Base-by-base conservation (phyloP, 2,329 filamentous ascomycete genomes). In the Ophioceras dolichostomum region DNA sequence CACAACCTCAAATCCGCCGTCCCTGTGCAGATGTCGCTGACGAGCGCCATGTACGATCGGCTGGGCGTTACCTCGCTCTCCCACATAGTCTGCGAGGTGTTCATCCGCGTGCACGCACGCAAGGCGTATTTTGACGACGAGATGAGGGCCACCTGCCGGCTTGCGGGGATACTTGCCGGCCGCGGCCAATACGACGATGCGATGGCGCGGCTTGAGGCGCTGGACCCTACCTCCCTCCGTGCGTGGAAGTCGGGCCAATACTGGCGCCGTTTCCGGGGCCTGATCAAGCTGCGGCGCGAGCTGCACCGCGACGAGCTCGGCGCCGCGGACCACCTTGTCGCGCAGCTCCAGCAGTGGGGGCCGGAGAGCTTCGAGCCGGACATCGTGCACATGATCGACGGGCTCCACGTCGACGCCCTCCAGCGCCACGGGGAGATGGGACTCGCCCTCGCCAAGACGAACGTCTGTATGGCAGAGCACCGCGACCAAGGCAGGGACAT, bases 21-120 rank as follows among this genome's bases (percentile, higher is more conserved):
- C 46, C 84, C 84, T 1, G 71, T 79, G 1, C 79, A 88, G 45
- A 69, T 87, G 19, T 32, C 29, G 3, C 67, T 94, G 30, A 70
- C 75, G 34, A 78, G 82, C 21, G 70, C 83, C 0, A 55, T 91
- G 2, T 94, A 83, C 69, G 77, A 79, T 36, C 71, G 88, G 27
- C 68, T 94, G 22, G 89, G 85, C 52, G 58, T 69, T 40, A 53
- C 67, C 1, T 61, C 64, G 19, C 53, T 76, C 46, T 69, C 82
- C 29, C 58, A 67, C 14, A 67, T 70, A 37, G 70, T 73, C 17
- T 82, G 78, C 49, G 80, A 93, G 44, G 66, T 85, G 1, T 87
- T 94, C 40, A 65, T 87, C 13, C 70, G 77, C 37, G 87, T 83
- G 44, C 81, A 94, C 50, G 63, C 68, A 4, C 59, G 63, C 6